phyloP scores from a whole-genome alignment of 2,329 filamentous ascomycete species.

The Gremmenia infestans region DNA sequence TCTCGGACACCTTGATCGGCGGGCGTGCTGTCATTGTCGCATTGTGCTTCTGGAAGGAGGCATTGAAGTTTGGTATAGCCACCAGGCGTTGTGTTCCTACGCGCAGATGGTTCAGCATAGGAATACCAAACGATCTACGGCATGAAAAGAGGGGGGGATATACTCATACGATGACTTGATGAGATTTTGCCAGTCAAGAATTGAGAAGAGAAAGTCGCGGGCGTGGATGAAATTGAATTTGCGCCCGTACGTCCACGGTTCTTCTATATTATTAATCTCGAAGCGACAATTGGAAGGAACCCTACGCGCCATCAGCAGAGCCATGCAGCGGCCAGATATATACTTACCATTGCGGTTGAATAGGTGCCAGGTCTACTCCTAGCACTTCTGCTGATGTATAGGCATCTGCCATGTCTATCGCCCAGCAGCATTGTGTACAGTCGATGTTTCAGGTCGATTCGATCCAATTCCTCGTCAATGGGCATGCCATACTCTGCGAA shows the following conservation, averaged over 20 bases:
- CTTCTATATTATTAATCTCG: conserved; percentile 47
- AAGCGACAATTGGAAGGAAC: conserved; percentile 47
- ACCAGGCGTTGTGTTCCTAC: too few relatives aligned
- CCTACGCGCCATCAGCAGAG: neutral
- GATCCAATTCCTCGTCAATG: conserved; percentile 39
- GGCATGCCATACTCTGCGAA: conserved; percentile 36
- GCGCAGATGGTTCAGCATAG: too few relatives aligned
- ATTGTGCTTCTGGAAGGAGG: too few relatives aligned
- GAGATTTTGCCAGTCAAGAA: too few relatives aligned
- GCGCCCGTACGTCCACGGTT: conserved; percentile 41
- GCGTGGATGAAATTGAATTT: neutral
- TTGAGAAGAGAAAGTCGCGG: too few relatives aligned
- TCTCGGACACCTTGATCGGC: too few relatives aligned
- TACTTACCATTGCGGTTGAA: conserved; percentile 26
- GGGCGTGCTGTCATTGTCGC: too few relatives aligned
- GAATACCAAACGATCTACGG: too few relatives aligned
- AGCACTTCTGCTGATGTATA: conserved; percentile 31
- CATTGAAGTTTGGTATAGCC: too few relatives aligned
- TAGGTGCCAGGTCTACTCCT: conserved; percentile 29
- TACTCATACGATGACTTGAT: too few relatives aligned
- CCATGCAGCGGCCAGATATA: too few relatives aligned
- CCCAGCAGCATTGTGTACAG: conserved; percentile 30
- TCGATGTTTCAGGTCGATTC: conserved; percentile 38
- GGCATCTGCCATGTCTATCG: conserved; percentile 24
- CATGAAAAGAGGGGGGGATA: too few relatives aligned